Evolutionary conservation across 2,329 filamentous ascomycete species (phyloP).

Genomic region (Chaetomiaceae sp.): DNA sequence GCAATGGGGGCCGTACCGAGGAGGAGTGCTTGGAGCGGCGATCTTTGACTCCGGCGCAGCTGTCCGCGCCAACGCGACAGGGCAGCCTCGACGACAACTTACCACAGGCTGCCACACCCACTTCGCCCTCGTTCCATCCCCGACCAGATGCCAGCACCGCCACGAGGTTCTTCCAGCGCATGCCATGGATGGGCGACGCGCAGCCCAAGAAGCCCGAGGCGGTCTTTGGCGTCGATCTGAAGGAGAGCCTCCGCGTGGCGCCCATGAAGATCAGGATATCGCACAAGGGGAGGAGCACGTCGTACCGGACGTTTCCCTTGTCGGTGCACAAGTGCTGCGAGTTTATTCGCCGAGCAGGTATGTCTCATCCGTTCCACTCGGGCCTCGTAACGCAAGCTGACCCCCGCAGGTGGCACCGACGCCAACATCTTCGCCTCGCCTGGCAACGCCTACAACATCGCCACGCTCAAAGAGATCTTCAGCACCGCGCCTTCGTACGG

Average conservation of each 20-base stretch:
- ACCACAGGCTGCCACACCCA: background rate
- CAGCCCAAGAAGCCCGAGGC: conserved; percentile 2
- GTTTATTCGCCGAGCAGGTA: conserved; percentile 23
- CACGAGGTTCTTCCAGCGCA: conserved; percentile 14
- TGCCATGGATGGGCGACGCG: conserved; percentile 15
- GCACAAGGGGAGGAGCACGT: conserved; percentile 24
- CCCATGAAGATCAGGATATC: conserved; percentile 25
- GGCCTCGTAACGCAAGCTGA: conserved; percentile 1
- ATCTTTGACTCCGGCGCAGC: conserved; percentile 21
- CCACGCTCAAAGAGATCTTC: conserved; percentile 22
- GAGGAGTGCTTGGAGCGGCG: conserved; percentile 23
- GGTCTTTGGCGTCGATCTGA: conserved; percentile 25
- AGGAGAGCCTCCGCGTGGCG: conserved; percentile 22
- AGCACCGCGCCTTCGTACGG: conserved; percentile 20
- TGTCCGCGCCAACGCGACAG: conserved; percentile 1
- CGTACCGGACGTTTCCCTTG: conserved; percentile 23
- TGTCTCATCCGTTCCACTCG: background rate
- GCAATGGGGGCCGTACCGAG: conserved; percentile 10
- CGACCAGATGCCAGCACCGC: background rate
- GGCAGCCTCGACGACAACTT: background rate
- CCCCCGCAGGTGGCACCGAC: conserved; percentile 12
- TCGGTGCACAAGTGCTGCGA: conserved; percentile 27
- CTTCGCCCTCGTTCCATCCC: background rate
- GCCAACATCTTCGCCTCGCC: conserved; percentile 20
- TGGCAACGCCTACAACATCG: conserved; percentile 21